phyloP scores from a whole-genome alignment of 805 yeast species.

The Candida suzukii region DNA sequence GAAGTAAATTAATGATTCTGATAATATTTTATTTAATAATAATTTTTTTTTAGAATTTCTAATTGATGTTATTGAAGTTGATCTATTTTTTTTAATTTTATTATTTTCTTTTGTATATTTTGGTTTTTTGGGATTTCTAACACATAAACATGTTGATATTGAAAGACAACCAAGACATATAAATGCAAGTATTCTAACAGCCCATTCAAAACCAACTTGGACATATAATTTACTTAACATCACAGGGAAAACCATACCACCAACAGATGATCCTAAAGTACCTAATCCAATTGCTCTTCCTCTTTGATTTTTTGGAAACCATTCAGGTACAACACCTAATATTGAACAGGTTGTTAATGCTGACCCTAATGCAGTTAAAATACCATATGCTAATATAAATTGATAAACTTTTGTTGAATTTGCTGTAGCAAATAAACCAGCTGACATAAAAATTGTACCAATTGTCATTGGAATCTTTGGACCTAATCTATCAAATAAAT shows the following conservation, averaged over 20 bases:
- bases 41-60: too few species aligned
- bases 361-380: slow-evolving; percentile 33
- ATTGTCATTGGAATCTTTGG: slow-evolving; percentile 27
- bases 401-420: slow-evolving; percentile 34
- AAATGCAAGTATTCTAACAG: slow-evolving; percentile 42
- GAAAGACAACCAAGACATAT: slow-evolving; percentile 24
- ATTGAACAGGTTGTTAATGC: slow-evolving; percentile 47
- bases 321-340: slow-evolving; percentile 50
- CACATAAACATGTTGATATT: slow-evolving; percentile 10
- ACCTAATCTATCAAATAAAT: slow-evolving; percentile 35
- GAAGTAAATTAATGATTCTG: not conserved
- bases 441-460: slow-evolving; percentile 26
- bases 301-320: slow-evolving; percentile 41
- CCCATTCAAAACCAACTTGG: slow-evolving; percentile 46
- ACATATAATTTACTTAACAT: slow-evolving; percentile 38
- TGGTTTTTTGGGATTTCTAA: slow-evolving; percentile 29
- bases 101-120: too few species aligned
- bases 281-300: slow-evolving; percentile 53
- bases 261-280: slow-evolving; percentile 45
- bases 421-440: slow-evolving; percentile 33
- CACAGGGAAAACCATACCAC: slow-evolving; percentile 45
- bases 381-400: slow-evolving; percentile 40
- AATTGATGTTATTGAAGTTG: not conserved
- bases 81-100: too few species aligned
- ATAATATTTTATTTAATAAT: too few species aligned